Conservation (phyloP, 345 rosid genomes). For the Gossypium stocksii region DNA sequence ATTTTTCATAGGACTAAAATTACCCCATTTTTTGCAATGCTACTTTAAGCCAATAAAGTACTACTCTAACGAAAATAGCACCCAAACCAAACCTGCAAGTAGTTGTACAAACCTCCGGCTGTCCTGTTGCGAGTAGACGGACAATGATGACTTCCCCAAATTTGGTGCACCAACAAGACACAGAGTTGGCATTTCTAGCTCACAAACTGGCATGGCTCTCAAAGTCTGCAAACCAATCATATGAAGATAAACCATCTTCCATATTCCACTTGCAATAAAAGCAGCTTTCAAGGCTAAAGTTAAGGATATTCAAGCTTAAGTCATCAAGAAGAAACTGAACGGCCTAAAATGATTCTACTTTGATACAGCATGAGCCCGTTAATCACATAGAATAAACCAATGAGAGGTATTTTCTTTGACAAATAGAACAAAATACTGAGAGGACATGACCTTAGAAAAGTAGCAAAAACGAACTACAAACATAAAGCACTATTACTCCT, state of each 20-base stretch:
- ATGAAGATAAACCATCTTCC: not conserved
- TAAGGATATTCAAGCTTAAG: constrained; percentile 4
- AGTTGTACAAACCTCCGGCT: constrained; percentile 70
- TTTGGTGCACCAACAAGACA: constrained; percentile 99
- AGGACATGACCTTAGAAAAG: not conserved
- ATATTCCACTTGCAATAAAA: constrained; percentile 3
- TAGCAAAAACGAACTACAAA: constrained; percentile 6
- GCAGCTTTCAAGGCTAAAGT: not conserved
- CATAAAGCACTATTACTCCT: not conserved
- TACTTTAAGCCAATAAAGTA: not conserved
- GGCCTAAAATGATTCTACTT: not conserved
- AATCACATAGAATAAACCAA: not conserved
- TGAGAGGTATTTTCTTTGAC: not conserved
- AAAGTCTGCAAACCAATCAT: constrained; percentile 52
- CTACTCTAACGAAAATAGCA: not conserved
- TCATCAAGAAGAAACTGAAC: not conserved
- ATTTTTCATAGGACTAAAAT: not conserved
- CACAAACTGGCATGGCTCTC: constrained; percentile 95
- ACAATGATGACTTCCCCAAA: constrained; percentile 93
- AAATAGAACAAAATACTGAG: not conserved
- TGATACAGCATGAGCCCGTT: not conserved
- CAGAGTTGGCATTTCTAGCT: constrained; percentile 84
- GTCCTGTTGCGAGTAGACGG: constrained; percentile 81
- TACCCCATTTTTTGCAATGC: not conserved
- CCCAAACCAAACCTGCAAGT: not conserved